Percentiles rank a stretch among this genome's conserved stretches.
phyloP scores from a whole-genome alignment of 768 basidiomycete genomes.

The Nidularia sp. region DNA sequence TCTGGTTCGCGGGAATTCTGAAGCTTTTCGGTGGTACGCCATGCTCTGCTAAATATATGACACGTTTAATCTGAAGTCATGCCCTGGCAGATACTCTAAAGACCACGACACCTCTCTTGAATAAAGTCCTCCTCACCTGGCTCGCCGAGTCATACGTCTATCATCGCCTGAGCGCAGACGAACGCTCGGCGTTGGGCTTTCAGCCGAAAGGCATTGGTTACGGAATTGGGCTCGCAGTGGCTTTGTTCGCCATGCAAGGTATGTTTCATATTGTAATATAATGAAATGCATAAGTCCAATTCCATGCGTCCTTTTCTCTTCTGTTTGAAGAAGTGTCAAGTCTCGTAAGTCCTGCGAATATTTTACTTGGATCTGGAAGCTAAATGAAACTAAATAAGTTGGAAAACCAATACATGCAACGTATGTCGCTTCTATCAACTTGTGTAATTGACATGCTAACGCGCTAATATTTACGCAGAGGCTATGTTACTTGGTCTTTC shows the following conservation, averaged over 20 bases:
- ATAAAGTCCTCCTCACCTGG: constrained; percentile 43
- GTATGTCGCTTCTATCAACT: not conserved
- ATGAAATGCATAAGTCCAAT: no score
- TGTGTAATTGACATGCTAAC: not conserved
- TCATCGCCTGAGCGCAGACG: constrained; percentile 22
- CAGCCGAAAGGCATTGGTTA: constrained; percentile 41
- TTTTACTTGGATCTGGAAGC: not conserved
- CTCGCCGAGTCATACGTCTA: constrained; percentile 37
- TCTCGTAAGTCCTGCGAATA: constrained; percentile 26
- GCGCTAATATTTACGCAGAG: not conserved
- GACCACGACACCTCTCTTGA: constrained; percentile 43
- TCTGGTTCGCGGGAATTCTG: constrained; percentile 30
- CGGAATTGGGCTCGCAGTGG: constrained; percentile 49
- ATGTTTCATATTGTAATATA: not conserved
- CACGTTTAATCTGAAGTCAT: not conserved
- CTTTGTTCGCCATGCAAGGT: constrained; percentile 51
- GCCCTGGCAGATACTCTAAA: constrained; percentile 32
- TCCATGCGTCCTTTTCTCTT: no score
- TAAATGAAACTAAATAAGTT: not conserved
- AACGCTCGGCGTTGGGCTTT: constrained; percentile 20
- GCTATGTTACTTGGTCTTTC: not conserved
- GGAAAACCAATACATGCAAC: not conserved
- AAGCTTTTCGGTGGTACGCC: constrained; percentile 28
- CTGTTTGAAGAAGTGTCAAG: constrained; percentile 21
- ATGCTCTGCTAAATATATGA: not conserved